Percentiles rank a stretch among this genome's conserved stretches.
These are phyloP conservation scores for Phytopythium mirpurense DNA, from an alignment of 352 stramenopile genomes.

Conservation along the genomic window DNA sequence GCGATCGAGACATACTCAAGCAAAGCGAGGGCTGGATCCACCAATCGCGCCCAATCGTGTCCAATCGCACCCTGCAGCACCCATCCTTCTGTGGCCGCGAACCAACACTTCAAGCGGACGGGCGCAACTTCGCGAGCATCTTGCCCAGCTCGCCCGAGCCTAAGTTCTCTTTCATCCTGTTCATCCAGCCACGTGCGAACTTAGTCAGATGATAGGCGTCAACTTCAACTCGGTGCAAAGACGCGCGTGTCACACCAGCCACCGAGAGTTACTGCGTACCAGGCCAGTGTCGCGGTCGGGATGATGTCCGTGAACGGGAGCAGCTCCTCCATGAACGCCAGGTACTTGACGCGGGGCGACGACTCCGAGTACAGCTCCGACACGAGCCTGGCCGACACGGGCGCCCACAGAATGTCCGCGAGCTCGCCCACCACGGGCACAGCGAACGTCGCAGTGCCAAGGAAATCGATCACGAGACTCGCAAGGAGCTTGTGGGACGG, in stretches of 20 bases:
- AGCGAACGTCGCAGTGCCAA: conserved; percentile 86
- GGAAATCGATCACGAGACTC: conserved; percentile 85
- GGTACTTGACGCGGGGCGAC: conserved; percentile 83
- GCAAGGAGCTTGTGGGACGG: conserved; percentile 52
- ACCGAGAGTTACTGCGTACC: conserved; percentile 28
- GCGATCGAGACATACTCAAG: background rate
- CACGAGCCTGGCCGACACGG: conserved; percentile 86
- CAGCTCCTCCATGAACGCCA: conserved; percentile 76
- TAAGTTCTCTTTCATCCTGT: conserved; percentile 61
- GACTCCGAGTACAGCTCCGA: conserved; percentile 88
- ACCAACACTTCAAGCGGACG: conserved; percentile 2
- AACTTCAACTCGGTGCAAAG: conserved; percentile 3
- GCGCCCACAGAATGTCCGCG: conserved; percentile 91
- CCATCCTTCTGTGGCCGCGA: background rate
- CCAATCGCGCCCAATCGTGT: too few relatives aligned
- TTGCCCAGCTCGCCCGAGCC: conserved; percentile 31
- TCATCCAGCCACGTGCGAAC: background rate
- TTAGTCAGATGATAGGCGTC: background rate
- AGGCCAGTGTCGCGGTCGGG: conserved; percentile 91
- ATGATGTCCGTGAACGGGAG: conserved; percentile 96
- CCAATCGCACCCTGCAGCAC: too few relatives aligned
- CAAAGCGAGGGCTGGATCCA: background rate
- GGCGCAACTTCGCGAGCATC: conserved; percentile 7
- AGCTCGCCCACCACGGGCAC: conserved; percentile 86
- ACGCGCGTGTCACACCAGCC: background rate